Evolutionary conservation across 208 protist genomes (phyloP), one percentile per base, ranked within the genome.

Genomic region (Crithidia expoeki): DNA sequence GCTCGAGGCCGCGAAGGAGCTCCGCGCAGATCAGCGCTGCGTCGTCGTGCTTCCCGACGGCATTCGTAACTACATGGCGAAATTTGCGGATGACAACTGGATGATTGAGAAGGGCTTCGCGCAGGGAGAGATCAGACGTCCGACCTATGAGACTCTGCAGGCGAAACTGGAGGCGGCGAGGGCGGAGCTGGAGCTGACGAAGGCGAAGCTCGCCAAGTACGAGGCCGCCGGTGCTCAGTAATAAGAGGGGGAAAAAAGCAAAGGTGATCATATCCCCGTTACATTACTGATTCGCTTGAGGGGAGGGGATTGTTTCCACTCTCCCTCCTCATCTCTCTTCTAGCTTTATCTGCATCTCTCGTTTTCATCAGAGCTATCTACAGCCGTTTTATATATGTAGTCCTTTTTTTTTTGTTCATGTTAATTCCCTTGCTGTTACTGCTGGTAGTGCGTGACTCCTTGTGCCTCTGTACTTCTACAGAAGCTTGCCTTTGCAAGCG

Each of bases 31-130:
- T 56, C 83, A 98, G 83, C 85, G 93, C 74, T 97, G 86, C 66
- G 96, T 99, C 19, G 96, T 99, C 11, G 59, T 99, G 30, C 90
- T 99, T 19, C 82, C 97, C 5, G 98, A 99, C 64, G 86, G 91
- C 17, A 93, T 99, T 36, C 88, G 98, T 69, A 99, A 99, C 85
- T 99, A 99, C 88, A 95, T 99, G 94, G 93, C 89, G 30, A 99
- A 99, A 83, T 98, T 98, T 68, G 85, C 98, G 17, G 86, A 96
- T 66, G 85, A 91, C 68, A 97, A 98, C 75, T 99, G 98, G 98
- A 96, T 98, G 92, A 90, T 94, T 38, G 96, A 98, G 59, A 77
- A 97, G n/a, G 95, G 94, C 55, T 97, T 99, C 59, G 60, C 89
- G 40, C 66, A 95, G 59, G 84, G 86, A 11, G 72, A 79, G 23